These are phyloP conservation scores for Claviceps sp. DNA, from an alignment of 2,329 filamentous ascomycete species.

Conservation along the genomic window DNA sequence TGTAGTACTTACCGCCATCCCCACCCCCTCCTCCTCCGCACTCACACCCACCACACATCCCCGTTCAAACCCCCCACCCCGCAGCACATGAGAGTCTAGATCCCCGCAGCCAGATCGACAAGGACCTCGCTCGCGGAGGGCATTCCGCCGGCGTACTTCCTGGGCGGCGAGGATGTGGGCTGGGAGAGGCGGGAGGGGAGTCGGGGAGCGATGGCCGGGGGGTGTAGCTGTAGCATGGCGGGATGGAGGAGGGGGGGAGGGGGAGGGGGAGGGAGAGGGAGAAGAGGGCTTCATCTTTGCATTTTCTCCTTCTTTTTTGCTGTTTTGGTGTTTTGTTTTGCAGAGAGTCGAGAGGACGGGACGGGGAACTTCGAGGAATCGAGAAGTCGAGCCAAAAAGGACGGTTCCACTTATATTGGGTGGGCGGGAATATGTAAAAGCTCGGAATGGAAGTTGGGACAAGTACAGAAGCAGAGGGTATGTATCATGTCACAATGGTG, in stretches of 20 bases:
- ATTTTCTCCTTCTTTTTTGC: no score
- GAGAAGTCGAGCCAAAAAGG: no score
- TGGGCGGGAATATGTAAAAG: no score
- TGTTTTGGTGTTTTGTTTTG: no score
- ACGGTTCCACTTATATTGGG: no score
- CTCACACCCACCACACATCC: conserved; percentile 41
- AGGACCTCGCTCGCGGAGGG: conserved; percentile 15
- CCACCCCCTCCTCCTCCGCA: conserved; percentile 36
- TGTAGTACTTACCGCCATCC: conserved; percentile 26
- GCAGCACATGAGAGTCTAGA: conserved; percentile 34
- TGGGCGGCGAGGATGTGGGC: conserved; percentile 27
- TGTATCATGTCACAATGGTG: no score
- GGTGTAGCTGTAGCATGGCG: neutral
- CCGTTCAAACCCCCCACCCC: conserved; percentile 36
- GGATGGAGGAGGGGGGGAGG: conserved; percentile 27
- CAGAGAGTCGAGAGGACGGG: no score
- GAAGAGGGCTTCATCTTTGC: no score
- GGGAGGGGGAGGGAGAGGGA: conserved; percentile 6
- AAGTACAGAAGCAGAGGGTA: no score
- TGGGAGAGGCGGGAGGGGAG: conserved; percentile 28
- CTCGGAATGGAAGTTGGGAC: no score
- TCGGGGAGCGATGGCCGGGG: neutral
- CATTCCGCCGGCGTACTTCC: conserved; percentile 24
- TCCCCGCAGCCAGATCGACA: conserved; percentile 31
- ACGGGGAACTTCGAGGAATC: no score